Conservation (phyloP, 108 stramenopile species). For the Aureococcus anophagefferens region DNA sequence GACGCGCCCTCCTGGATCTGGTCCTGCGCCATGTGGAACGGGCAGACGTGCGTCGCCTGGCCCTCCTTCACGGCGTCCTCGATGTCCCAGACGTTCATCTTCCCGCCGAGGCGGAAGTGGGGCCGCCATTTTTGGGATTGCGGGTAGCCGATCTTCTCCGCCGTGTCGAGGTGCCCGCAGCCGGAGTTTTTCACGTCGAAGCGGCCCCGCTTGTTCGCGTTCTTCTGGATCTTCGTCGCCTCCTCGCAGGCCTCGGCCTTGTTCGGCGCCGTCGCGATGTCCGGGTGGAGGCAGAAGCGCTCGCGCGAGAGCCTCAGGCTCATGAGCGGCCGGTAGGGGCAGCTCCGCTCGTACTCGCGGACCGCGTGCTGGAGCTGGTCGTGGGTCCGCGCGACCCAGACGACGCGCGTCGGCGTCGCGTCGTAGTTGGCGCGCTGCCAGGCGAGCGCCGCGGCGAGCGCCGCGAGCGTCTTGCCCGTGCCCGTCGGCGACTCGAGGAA, state of each 20-base stretch:
- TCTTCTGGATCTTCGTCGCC: neutral
- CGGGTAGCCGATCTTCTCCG: neutral
- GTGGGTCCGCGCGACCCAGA: slow-evolving; percentile 1
- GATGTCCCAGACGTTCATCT: slow-evolving; percentile 28
- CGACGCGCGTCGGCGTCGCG: neutral
- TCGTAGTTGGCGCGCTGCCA: slow-evolving; percentile 41
- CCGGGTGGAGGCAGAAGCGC: neutral
- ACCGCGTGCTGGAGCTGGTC: neutral
- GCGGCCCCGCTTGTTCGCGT: neutral
- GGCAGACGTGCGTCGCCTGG: slow-evolving; percentile 31
- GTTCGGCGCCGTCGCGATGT: neutral
- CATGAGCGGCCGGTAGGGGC: neutral
- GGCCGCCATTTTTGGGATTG: neutral
- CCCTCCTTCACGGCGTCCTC: slow-evolving; percentile 42
- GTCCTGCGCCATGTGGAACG: slow-evolving; percentile 32
- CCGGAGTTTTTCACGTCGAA: neutral
- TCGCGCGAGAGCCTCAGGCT: neutral
- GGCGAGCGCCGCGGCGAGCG: slow-evolving; percentile 56
- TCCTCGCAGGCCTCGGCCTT: slow-evolving; percentile 2
- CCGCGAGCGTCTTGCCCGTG: slow-evolving; percentile 66
- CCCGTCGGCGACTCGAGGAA: slow-evolving; percentile 65
- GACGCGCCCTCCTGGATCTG: slow-evolving; percentile 25
- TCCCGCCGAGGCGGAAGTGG: neutral
- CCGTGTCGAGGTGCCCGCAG: neutral
- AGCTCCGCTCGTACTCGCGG: neutral